Percentiles rank a stretch among this genome's conserved stretches.
These are phyloP conservation scores for Gastrodia elata DNA, from an alignment of 106 monocot species.

Conservation along the genomic window DNA sequence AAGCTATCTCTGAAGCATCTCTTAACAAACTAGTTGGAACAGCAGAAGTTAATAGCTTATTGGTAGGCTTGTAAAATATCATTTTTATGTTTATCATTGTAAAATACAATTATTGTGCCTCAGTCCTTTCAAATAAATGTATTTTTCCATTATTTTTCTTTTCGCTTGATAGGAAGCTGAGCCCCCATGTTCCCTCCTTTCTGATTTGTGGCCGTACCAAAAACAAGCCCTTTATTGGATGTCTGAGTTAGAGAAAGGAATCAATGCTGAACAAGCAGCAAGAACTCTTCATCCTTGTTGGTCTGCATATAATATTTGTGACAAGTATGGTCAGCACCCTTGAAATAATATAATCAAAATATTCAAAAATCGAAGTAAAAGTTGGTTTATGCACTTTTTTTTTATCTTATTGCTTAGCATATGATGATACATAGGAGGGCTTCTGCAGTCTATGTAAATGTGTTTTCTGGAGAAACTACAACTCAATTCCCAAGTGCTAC, in stretches of 20 bases:
- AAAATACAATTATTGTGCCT: not conserved
- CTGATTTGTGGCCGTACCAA: conserved; percentile 63
- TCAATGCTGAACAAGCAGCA: conserved; percentile 41
- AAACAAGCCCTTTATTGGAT: conserved; percentile 89
- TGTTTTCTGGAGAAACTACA: conserved; percentile 78
- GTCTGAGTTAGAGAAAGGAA: conserved; percentile 71
- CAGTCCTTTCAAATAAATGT: not conserved
- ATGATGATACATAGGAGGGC: conserved; percentile 43
- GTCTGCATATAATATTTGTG: conserved; percentile 61
- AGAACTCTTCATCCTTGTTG: conserved; percentile 87
- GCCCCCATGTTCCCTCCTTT: conserved; percentile 43
- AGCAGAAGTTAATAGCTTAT: conserved; percentile 46
- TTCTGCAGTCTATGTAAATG: conserved; percentile 68
- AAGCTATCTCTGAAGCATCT: conserved; percentile 63
- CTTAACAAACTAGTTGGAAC: conserved; percentile 83
- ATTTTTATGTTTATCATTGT: not conserved
- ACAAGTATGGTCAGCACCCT: conserved; percentile 33
- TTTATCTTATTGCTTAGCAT: not conserved
- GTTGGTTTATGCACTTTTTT: not conserved
- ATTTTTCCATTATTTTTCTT: not conserved
- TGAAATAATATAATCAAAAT: not conserved
- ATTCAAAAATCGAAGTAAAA: not conserved
- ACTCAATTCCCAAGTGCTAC: conserved; percentile 68
- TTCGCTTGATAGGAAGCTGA: conserved; percentile 54
- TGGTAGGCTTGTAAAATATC: conserved; percentile 27